Conservation (phyloP, 306 rosid genomes). For the Citrullus amarus region DNA sequence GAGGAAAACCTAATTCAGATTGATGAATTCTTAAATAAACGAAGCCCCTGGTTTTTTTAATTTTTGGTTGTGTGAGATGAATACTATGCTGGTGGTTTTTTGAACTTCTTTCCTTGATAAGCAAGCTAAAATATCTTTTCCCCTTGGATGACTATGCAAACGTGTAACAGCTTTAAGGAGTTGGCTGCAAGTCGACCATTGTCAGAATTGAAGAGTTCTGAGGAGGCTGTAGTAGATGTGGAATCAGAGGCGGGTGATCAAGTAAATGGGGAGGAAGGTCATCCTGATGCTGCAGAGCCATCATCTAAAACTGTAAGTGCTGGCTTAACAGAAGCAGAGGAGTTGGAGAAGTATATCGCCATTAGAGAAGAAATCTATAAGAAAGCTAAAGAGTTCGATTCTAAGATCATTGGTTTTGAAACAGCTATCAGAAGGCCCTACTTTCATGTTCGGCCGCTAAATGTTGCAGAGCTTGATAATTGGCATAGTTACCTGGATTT, state of each 20-base stretch:
- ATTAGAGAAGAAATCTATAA: constrained; percentile 93
- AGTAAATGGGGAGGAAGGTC: constrained; percentile 50
- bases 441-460: constrained; percentile 92
- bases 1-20: neutral
- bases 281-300: constrained; percentile 36
- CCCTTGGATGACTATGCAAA: constrained; percentile 11
- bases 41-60: neutral
- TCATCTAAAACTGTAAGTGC: constrained; percentile 75
- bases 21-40: neutral
- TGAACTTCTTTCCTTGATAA: neutral
- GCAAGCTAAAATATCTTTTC: neutral
- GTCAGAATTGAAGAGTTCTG: constrained; percentile 63
- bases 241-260: constrained; percentile 38
- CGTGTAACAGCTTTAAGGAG: constrained; percentile 76
- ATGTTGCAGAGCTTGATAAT: constrained; percentile 89
- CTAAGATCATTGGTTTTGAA: constrained; percentile 99
- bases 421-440: constrained; percentile 98
- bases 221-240: constrained; percentile 49
- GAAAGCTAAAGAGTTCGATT: constrained; percentile 98
- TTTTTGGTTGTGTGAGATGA: neutral
- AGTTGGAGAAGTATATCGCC: constrained; percentile 97
- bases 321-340: constrained; percentile 92
- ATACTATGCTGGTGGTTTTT: neutral
- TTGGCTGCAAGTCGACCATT: constrained; percentile 78
- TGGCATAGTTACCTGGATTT: constrained; percentile 95